Percentiles rank a stretch among this genome's conserved stretches.
phyloP scores from a whole-genome alignment of 2,329 filamentous ascomycete species.

The Pestalotiopsis sp. region DNA sequence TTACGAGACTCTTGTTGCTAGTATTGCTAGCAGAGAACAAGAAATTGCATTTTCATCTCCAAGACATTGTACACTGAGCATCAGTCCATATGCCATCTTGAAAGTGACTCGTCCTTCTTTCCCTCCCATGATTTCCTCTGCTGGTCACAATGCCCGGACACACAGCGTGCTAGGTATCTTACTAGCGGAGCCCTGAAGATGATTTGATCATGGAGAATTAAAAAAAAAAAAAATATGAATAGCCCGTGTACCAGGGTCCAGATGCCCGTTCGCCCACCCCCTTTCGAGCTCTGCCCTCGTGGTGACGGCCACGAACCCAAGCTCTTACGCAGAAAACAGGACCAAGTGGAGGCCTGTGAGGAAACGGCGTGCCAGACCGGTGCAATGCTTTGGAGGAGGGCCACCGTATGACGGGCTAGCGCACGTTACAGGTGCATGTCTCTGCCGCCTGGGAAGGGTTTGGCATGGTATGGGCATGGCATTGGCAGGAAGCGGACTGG shows the following conservation, averaged over 20 bases:
- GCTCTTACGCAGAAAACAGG: neutral
- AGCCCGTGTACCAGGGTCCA: neutral
- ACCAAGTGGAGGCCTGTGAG: constrained; percentile 4
- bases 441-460: constrained; percentile 2
- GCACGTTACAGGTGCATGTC: constrained; percentile 17
- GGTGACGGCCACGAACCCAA: neutral
- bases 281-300: neutral
- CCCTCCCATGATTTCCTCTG: no score
- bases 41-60: no score
- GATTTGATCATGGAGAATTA: neutral
- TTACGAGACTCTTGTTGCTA: no score
- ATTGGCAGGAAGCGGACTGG: neutral
- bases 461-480: neutral
- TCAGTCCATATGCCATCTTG: no score
- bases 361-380: constrained; percentile 13
- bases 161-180: neutral
- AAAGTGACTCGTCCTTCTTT: no score
- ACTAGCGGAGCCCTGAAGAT: neutral
- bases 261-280: neutral
- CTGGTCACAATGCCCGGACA: no score
- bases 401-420: constrained; percentile 13
- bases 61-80: no score
- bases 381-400: constrained; percentile 4
- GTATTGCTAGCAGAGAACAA: no score
- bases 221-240: neutral